A percentile compares a stretch with the other conserved stretches of the same genome.
phyloP scores from a whole-genome alignment of 345 rosid species.

The Adansonia digitata region DNA sequence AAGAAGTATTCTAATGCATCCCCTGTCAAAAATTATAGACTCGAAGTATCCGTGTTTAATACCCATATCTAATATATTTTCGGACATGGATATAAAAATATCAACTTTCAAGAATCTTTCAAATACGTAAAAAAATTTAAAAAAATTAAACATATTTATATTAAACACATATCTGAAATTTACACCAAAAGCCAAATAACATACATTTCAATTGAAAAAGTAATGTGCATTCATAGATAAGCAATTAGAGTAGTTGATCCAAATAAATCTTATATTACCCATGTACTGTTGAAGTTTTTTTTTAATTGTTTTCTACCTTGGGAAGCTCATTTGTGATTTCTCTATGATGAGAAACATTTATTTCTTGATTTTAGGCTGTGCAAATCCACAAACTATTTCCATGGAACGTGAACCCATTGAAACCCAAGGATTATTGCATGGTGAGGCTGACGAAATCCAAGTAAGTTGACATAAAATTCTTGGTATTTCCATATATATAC shows the following conservation, averaged over 20 bases:
- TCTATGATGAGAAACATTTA: not conserved
- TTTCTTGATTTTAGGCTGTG: slow-evolving; percentile 33
- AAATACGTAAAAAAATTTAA: too few species aligned
- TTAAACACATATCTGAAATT: too few species aligned
- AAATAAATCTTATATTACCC: not conserved
- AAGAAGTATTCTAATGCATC: too few species aligned
- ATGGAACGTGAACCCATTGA: slow-evolving; percentile 28
- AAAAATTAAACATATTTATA: too few species aligned
- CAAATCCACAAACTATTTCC: slow-evolving; percentile 43
- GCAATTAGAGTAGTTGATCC: not conserved
- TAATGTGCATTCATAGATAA: too few species aligned
- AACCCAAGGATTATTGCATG: slow-evolving; percentile 23
- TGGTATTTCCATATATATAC: not conserved
- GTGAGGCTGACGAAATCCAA: slow-evolving; percentile 26
- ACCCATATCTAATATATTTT: too few species aligned
- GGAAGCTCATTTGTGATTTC: not conserved
- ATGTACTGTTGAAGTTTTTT: not conserved
- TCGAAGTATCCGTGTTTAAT: too few species aligned
- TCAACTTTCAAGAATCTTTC: too few species aligned
- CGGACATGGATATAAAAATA: too few species aligned
- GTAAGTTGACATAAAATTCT: slow-evolving; percentile 5
- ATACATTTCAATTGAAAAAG: too few species aligned
- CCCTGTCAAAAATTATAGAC: too few species aligned
- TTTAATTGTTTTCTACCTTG: not conserved
- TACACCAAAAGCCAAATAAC: too few species aligned